Conservation (phyloP, 2,329 filamentous ascomycete species). For the Cercospora sp. region DNA sequence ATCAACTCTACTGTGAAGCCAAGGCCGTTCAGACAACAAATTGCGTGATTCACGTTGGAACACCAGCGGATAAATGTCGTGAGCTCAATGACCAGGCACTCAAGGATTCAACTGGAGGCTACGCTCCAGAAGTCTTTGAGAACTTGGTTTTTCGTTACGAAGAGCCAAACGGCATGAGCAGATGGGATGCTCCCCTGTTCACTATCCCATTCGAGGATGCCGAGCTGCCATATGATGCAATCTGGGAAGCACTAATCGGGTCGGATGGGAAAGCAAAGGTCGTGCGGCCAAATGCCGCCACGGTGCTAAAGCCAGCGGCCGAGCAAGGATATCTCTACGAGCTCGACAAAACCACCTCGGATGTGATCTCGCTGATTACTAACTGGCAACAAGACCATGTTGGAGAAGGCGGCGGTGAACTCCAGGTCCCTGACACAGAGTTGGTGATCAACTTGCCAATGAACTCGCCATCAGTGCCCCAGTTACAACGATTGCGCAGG, state of each 20-base stretch:
- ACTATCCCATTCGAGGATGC: constrained; percentile 75
- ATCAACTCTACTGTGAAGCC: constrained; percentile 81
- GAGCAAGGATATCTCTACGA: constrained; percentile 75
- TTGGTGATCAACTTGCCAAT: constrained; percentile 65
- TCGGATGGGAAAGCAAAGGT: constrained; percentile 63
- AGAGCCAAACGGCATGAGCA: constrained; percentile 79
- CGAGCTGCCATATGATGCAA: constrained; percentile 63
- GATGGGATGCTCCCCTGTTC: constrained; percentile 83
- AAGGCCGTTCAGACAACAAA: constrained; percentile 75
- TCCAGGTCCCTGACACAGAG: constrained; percentile 56
- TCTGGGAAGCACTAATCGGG: constrained; percentile 72
- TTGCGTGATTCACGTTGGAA: constrained; percentile 68
- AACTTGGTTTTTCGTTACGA: constrained; percentile 81
- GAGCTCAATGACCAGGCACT: constrained; percentile 58
- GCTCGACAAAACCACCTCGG: constrained; percentile 75
- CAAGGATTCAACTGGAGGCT: constrained; percentile 42
- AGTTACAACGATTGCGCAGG: constrained; percentile 73
- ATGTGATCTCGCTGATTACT: constrained; percentile 68
- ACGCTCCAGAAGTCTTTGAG: constrained; percentile 67
- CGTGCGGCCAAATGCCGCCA: constrained; percentile 73
- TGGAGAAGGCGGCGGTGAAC: constrained; percentile 61
- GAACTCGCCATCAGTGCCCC: constrained; percentile 65
- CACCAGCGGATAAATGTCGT: constrained; percentile 56
- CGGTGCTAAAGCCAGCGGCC: constrained; percentile 64
- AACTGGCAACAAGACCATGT: constrained; percentile 66